Evolutionary conservation across 352 stramenopile species (phyloP).

Genomic region (Phytophthora sp.): DNA sequence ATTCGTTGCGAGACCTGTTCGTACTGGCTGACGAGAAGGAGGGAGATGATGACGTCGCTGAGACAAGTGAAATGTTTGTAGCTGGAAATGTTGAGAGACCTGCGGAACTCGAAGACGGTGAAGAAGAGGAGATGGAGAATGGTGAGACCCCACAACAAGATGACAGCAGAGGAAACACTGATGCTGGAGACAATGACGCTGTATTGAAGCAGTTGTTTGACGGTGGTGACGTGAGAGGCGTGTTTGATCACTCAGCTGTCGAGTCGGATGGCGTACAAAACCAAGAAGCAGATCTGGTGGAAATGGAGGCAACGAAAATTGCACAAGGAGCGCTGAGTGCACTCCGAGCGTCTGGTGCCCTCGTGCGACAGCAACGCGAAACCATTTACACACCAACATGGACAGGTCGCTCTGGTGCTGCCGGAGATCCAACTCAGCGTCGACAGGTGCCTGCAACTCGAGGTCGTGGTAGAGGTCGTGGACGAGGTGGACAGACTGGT

Average conservation of each 20-base stretch:
- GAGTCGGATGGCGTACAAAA: slow-evolving; percentile 88
- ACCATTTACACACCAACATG: slow-evolving; percentile 78
- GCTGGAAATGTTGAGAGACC: slow-evolving; percentile 84
- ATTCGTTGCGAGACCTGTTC: slow-evolving; percentile 97
- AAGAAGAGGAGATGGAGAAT: slow-evolving; percentile 30
- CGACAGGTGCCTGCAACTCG: slow-evolving; percentile 21
- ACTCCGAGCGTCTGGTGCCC: slow-evolving; percentile 78
- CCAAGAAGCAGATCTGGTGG: slow-evolving; percentile 91
- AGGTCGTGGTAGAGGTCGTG: slow-evolving; percentile 12
- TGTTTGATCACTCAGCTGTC: slow-evolving; percentile 96
- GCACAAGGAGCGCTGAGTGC: slow-evolving; percentile 85
- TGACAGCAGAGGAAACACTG: slow-evolving; percentile 3
- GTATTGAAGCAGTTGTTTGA: slow-evolving; percentile 93
- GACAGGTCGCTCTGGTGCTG: slow-evolving; percentile 74
- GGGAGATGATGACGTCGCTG: slow-evolving; percentile 72
- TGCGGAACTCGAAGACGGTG: slow-evolving; percentile 43
- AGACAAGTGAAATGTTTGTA: slow-evolving; percentile 94
- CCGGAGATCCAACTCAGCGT: slow-evolving; percentile 70
- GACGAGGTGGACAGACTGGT: slow-evolving; percentile 26
- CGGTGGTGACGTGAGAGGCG: slow-evolving; percentile 88
- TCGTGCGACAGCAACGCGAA: slow-evolving; percentile 71
- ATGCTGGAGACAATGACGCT: slow-evolving; percentile 76
- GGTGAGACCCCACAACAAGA: slow-evolving; percentile 7
- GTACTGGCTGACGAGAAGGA: slow-evolving; percentile 76
- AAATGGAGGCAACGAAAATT: slow-evolving; percentile 92